Conservation (phyloP, 2,329 filamentous ascomycete genomes). For the Penicillium brasilianum region DNA sequence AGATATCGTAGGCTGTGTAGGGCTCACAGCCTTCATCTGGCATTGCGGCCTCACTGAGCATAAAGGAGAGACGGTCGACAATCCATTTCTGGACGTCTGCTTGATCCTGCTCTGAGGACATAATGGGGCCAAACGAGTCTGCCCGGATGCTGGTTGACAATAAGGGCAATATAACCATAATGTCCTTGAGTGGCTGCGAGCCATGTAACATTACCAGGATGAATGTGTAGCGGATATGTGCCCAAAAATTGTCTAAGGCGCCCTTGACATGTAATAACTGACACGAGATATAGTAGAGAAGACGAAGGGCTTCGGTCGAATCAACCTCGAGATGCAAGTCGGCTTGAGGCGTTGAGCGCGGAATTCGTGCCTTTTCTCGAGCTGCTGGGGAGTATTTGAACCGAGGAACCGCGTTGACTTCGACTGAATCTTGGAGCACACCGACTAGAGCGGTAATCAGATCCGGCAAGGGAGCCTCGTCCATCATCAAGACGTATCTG, state of each 20-base stretch:
- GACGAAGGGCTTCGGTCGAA: conserved; percentile 58
- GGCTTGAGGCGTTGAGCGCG: conserved; percentile 47
- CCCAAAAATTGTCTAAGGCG: conserved; percentile 59
- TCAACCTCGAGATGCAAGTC: conserved; percentile 57
- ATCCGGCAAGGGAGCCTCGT: conserved; percentile 43
- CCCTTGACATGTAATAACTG: conserved; percentile 52
- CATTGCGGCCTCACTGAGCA: conserved; percentile 60
- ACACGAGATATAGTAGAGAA: conserved; percentile 59
- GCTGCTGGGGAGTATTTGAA: conserved; percentile 52
- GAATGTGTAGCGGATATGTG: conserved; percentile 60
- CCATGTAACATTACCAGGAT: conserved; percentile 64
- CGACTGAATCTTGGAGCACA: conserved; percentile 52
- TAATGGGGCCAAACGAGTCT: conserved; percentile 61
- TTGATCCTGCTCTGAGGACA: conserved; percentile 46
- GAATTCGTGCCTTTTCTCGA: conserved; percentile 45
- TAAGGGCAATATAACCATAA: conserved; percentile 60
- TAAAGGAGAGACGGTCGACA: conserved; percentile 61
- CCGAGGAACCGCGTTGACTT: conserved; percentile 61
- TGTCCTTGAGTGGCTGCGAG: conserved; percentile 61
- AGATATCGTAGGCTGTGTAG: conserved; percentile 46
- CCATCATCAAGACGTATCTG: conserved; percentile 47
- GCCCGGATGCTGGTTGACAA: conserved; percentile 60
- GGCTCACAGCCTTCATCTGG: conserved; percentile 50
- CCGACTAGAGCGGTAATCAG: conserved; percentile 46
- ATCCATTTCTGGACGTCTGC: conserved; percentile 52